phyloP scores from a whole-genome alignment of 164 flowering plant genomes.

The Pachysandra terminalis region DNA sequence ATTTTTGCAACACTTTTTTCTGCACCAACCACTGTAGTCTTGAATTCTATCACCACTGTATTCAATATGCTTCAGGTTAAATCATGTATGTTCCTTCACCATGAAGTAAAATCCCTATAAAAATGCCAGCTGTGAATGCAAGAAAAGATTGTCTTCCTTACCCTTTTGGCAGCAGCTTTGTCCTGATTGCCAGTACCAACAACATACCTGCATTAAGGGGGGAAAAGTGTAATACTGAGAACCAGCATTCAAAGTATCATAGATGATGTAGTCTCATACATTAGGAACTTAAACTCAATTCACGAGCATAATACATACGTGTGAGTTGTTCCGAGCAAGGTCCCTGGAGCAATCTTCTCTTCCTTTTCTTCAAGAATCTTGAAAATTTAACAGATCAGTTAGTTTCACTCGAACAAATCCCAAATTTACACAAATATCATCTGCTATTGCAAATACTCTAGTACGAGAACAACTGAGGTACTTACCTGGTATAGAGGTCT shows the following conservation, averaged over 20 bases:
- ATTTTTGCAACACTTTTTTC: too few relatives aligned
- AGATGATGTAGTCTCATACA: too few relatives aligned
- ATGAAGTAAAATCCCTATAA: too few relatives aligned
- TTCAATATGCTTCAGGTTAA: too few relatives aligned
- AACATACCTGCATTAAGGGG: conserved; percentile 46
- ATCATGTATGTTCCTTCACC: too few relatives aligned
- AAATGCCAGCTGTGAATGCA: too few relatives aligned
- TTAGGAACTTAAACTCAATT: background rate
- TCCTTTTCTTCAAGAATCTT: conserved; percentile 95
- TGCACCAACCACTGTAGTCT: too few relatives aligned
- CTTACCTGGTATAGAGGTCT: conserved; percentile 85
- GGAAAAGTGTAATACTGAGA: background rate
- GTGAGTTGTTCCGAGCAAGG: conserved; percentile 84
- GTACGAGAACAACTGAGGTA: conserved; percentile 11
- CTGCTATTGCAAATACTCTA: too few relatives aligned
- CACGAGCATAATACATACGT: conserved; percentile 45
- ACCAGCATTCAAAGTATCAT: too few relatives aligned
- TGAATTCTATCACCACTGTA: too few relatives aligned
- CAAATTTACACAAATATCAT: too few relatives aligned
- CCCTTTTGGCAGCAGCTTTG: conserved; percentile 82
- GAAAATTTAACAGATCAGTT: background rate
- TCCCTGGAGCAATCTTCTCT: conserved; percentile 84
- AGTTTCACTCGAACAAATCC: background rate
- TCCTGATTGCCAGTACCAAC: conserved; percentile 70
- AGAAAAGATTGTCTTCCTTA: too few relatives aligned